Base-by-base conservation (phyloP, 1,284 basidiomycete species). In the Rhodotorula sp. region DNA sequence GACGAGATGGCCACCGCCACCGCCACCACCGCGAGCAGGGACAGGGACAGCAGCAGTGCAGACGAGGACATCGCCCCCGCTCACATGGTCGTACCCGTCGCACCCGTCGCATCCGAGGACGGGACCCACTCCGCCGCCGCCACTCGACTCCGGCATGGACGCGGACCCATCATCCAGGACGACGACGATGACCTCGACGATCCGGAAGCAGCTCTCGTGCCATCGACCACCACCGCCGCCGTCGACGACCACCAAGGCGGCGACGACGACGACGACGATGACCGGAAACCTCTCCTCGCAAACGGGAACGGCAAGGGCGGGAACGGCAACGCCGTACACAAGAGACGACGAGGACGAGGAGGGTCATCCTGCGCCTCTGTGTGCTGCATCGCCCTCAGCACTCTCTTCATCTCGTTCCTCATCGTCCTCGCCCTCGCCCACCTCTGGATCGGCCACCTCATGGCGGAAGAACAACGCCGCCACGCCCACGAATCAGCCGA, bases 391-490 rank as follows among this genome's bases (percentile, higher is more conserved):
- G 34, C 64, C 49, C 57, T 74, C 54, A 31, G 67, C 18, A 48
- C 45, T 31, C 2, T 48, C 62, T 60, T 57, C 50, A 50, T 67
- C 52, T 21, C 63, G 47, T 59, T 72, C 38, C 67, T 70, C 57
- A 49, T 66, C 31, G 67, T 64, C 8, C 63, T 74, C 64, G 71
- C 72, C 12, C 45, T 76, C 60, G 48, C 72, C 5, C 77, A 74
- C 57, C 61, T 77, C 23, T 76, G 77, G 77, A 34, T 78, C 58
- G 77, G 77, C 21, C 74, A 71, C 62, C 66, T 78, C 50, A 50
- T 78, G 4, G 67, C 68, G 26, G 76, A 78, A 60, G 74, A 77
- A 28, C 48, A 67, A 19, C 61, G 62, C 43, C 28, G 26, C 28
- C 54, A 55, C n/a, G 54, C 54, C 12, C 60, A 73, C 21, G 70